These are phyloP conservation scores for Salvia miltiorrhiza DNA, from an alignment of 257 asterid genomes.

Conservation along the genomic window DNA sequence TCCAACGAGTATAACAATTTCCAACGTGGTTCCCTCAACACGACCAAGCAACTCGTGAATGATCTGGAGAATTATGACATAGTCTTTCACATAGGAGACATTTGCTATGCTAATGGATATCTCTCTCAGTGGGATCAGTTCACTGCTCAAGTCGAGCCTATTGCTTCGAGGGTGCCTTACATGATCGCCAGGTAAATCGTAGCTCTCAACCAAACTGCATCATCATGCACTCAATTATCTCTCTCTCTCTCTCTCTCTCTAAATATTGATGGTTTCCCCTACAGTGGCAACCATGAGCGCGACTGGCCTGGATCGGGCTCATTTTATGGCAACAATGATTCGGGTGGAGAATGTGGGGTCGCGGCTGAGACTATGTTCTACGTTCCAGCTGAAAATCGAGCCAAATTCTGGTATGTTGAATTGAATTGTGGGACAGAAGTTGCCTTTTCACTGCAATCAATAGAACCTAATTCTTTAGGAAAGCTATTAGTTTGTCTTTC, in stretches of 20 bases:
- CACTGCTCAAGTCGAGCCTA: constrained; percentile 84
- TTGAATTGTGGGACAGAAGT: background rate
- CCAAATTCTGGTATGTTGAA: constrained; percentile 71
- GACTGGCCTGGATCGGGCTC: constrained; percentile 97
- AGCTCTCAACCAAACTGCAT: background rate
- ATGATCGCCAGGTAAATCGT: constrained; percentile 80
- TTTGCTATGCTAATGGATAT: constrained; percentile 78
- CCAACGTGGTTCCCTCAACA: constrained; percentile 82
- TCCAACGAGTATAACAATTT: constrained; percentile 79
- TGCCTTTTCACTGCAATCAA: background rate
- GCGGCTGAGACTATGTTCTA: constrained; percentile 73
- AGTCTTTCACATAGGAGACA: constrained; percentile 90
- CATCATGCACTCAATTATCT: background rate
- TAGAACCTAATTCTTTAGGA: no score
- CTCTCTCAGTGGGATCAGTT: constrained; percentile 97
- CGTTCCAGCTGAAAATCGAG: constrained; percentile 90
- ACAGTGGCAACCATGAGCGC: constrained; percentile 96
- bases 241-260: background rate
- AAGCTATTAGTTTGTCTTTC: background rate
- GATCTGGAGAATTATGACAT: constrained; percentile 76
- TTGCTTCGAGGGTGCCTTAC: constrained; percentile 84
- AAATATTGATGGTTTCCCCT: constrained; percentile 10
- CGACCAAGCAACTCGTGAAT: constrained; percentile 67
- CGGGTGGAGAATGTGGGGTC: constrained; percentile 99
- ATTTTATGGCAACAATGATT: constrained; percentile 65